Percentiles rank a stretch among this genome's conserved stretches.
Evolutionary conservation across 2,329 filamentous ascomycete species (phyloP).

Genomic region (Coniochaeta ligniaria): DNA sequence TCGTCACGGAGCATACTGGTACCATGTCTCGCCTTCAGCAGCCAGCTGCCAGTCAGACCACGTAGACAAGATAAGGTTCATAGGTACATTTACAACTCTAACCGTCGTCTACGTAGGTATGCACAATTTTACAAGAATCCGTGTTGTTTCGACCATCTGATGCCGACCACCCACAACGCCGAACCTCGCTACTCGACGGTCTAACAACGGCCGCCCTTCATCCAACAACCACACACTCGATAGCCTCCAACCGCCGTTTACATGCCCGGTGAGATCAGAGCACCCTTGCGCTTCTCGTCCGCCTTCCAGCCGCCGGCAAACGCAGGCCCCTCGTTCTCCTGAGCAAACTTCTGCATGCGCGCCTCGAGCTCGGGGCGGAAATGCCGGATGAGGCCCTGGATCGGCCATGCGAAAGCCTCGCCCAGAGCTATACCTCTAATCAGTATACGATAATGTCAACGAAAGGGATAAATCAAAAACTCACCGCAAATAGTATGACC

Average conservation of each 20-base stretch:
- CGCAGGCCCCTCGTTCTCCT: conserved; percentile 64
- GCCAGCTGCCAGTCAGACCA: too few species aligned
- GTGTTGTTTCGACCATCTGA: not conserved
- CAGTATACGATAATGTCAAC: not conserved
- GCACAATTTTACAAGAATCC: not conserved
- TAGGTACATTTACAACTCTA: not conserved
- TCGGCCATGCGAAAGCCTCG: conserved; percentile 97
- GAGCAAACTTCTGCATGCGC: conserved; percentile 74
- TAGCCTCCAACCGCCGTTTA: conserved; percentile 35
- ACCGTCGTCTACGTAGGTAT: not conserved
- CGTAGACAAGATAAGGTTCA: not conserved
- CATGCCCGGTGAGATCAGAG: conserved; percentile 83
- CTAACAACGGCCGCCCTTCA: not conserved
- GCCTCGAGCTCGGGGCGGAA: conserved; percentile 95
- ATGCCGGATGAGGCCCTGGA: conserved; percentile 96
- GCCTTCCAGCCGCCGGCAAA: conserved; percentile 85
- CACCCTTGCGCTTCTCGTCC: conserved; percentile 67
- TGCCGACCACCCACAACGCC: not conserved
- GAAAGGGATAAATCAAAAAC: conserved; percentile 20
- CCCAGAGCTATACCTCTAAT: conserved; percentile 58
- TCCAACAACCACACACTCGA: not conserved
- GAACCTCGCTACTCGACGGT: not conserved
- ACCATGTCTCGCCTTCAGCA: too few species aligned
- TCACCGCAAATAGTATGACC: conserved; percentile 96
- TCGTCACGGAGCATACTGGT: too few species aligned